A percentile compares a stretch with the other conserved stretches of the same genome.
phyloP scores from a whole-genome alignment of 495 filamentous ascomycete genomes.

The Saxophila tyrrhenica region DNA sequence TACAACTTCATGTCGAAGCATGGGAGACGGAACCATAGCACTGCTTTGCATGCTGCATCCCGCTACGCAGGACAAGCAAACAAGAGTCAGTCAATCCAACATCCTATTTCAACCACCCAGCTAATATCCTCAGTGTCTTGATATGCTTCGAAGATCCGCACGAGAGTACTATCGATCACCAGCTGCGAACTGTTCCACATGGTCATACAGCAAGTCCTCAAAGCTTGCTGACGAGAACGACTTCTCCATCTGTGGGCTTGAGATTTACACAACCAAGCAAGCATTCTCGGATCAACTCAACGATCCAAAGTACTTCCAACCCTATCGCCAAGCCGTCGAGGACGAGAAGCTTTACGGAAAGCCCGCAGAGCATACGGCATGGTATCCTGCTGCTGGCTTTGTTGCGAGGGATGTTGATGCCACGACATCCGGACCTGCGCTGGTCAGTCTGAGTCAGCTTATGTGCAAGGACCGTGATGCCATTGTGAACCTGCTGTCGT shows the following conservation, averaged over 20 bases:
- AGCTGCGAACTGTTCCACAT: slow-evolving; percentile 6
- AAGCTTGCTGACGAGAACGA: not conserved
- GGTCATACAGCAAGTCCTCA: slow-evolving; percentile 11
- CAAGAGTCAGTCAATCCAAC: slow-evolving; percentile 2
- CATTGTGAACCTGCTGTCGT: not conserved
- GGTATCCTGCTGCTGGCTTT: slow-evolving; percentile 12
- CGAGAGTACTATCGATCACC: slow-evolving; percentile 15
- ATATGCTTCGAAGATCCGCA: slow-evolving; percentile 6
- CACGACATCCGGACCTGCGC: not conserved
- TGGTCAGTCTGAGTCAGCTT: slow-evolving; percentile 11
- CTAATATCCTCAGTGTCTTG: slow-evolving; percentile 5
- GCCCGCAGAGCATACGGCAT: slow-evolving; percentile 9
- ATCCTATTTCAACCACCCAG: not conserved
- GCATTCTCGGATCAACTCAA: slow-evolving; percentile 11
- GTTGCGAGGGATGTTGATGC: not conserved
- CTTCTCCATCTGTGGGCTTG: slow-evolving; percentile 7
- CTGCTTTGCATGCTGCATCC: slow-evolving; percentile 11
- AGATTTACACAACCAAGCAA: slow-evolving; percentile 13
- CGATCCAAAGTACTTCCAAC: slow-evolving; percentile 11
- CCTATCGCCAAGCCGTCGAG: slow-evolving; percentile 10
- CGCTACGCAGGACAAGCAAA: slow-evolving; percentile 1
- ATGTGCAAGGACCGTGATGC: not conserved
- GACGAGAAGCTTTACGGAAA: slow-evolving; percentile 5
- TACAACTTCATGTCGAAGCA: not conserved
- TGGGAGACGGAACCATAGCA: not conserved